Conservation (phyloP, 139 green algal genomes). For the Chlorella sp. region DNA sequence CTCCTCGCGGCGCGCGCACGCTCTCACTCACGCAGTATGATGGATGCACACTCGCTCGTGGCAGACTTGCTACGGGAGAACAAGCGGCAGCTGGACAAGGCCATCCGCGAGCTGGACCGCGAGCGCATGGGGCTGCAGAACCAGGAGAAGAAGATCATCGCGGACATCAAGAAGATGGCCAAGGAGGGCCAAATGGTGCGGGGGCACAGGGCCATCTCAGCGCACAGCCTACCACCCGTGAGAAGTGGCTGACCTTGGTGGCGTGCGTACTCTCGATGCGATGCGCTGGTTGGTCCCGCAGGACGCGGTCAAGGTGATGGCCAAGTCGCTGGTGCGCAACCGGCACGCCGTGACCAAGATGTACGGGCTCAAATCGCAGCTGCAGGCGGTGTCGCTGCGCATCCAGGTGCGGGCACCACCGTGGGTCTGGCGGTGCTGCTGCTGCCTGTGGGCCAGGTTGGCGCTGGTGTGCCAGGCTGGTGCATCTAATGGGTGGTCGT, state of each 20-base stretch:
- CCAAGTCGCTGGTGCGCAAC: constrained; percentile 97
- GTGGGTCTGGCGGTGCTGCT: too few relatives aligned
- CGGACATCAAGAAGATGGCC: constrained; percentile 97
- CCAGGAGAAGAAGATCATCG: constrained; percentile 83
- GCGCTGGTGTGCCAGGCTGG: too few relatives aligned
- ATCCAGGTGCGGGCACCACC: constrained; percentile 83
- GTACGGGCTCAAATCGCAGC: constrained; percentile 90
- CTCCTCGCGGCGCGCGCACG: neutral
- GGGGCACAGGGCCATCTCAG: too few relatives aligned
- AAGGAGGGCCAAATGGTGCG: constrained; percentile 96
- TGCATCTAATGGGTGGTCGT: too few relatives aligned
- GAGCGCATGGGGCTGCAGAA: constrained; percentile 62
- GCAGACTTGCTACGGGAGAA: constrained; percentile 96
- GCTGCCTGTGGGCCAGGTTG: too few relatives aligned
- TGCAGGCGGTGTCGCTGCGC: constrained; percentile 93
- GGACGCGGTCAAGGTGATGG: constrained; percentile 97
- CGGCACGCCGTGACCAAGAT: constrained; percentile 96
- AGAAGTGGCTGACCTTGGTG: too few relatives aligned
- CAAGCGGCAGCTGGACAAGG: constrained; percentile 95
- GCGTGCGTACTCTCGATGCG: too few relatives aligned
- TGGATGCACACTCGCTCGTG: neutral
- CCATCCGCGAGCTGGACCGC: constrained; percentile 94
- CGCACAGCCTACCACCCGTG: too few relatives aligned
- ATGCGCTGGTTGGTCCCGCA: too few relatives aligned
- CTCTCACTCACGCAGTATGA: neutral